Evolutionary conservation across 306 rosid species (phyloP).

Genomic region (Ormosia semicastrata): DNA sequence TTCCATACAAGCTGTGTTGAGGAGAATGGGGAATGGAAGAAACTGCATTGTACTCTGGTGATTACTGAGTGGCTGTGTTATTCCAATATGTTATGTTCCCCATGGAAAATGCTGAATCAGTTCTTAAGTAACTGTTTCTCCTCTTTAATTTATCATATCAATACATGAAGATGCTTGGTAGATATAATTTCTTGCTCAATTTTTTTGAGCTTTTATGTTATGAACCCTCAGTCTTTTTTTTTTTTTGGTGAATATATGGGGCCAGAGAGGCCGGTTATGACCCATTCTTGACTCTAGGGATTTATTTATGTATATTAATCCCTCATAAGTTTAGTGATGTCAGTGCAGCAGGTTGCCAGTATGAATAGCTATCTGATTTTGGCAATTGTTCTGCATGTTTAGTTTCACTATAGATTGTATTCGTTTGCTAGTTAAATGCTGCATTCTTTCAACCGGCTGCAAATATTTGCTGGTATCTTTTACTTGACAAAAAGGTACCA

Average conservation of each 20-base stretch:
- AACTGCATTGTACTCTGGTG: not conserved
- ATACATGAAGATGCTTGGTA: slow-evolving; percentile 18
- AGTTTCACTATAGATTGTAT: not conserved
- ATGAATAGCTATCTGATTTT: not conserved
- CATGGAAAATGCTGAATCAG: not conserved
- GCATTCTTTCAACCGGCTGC: not conserved
- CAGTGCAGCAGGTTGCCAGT: not conserved
- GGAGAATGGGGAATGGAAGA: slow-evolving; percentile 24
- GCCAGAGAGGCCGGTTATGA: slow-evolving; percentile 1
- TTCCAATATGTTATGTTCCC: slow-evolving; percentile 5
- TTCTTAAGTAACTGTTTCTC: slow-evolving; percentile 18
- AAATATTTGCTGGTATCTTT: not conserved
- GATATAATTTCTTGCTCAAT: slow-evolving; percentile 27
- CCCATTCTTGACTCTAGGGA: slow-evolving; percentile 19
- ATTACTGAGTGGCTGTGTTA: slow-evolving; percentile 16
- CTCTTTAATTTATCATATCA: slow-evolving; percentile 11
- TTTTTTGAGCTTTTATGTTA: slow-evolving; percentile 25
- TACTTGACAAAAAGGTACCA: not conserved
- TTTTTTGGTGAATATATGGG: slow-evolving; percentile 15
- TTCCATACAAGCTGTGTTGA: not conserved
- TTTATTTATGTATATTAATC: slow-evolving; percentile 17
- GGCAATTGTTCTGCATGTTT: not conserved
- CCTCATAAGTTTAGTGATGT: not conserved
- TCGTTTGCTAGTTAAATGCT: not conserved
- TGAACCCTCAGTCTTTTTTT: not conserved